phyloP scores from a whole-genome alignment of 345 rosid species.

The Erodium maritimum region DNA sequence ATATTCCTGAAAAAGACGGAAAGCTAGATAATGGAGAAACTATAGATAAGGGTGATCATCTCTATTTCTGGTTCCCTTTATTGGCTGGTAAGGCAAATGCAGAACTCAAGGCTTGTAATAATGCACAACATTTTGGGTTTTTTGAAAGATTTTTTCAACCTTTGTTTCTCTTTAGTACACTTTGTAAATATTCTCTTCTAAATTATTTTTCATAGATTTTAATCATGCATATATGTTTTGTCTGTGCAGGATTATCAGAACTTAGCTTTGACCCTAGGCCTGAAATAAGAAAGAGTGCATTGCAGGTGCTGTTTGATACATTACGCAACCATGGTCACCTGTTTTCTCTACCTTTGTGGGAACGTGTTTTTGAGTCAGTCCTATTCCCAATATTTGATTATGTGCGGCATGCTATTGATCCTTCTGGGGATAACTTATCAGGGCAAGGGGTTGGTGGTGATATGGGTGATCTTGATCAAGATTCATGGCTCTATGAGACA shows the following conservation, averaged over 20 bases:
- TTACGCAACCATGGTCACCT: conserved; percentile 92
- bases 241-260: conserved; percentile 77
- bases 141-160: not conserved
- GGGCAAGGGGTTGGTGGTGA: conserved; percentile 51
- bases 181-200: conserved; percentile 4
- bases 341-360: conserved; percentile 82
- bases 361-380: conserved; percentile 78
- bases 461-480: conserved; percentile 72
- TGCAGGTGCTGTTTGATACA: conserved; percentile 83
- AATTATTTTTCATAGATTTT: not conserved
- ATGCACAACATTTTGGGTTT: conserved; percentile 6
- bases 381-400: conserved; percentile 96
- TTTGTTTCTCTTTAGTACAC: conserved; percentile 7
- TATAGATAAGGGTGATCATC: conserved; percentile 60
- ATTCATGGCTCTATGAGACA: conserved; percentile 99
- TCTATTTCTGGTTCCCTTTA: conserved; percentile 91
- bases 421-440: conserved; percentile 59
- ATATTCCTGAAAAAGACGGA: conserved; percentile 36
- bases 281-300: conserved; percentile 91
- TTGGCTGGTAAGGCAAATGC: conserved; percentile 63
- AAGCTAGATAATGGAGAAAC: conserved; percentile 56
- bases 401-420: conserved; percentile 97
- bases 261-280: conserved; percentile 98
- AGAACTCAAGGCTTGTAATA: conserved; percentile 7
- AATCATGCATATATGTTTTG: conserved; percentile 4